A percentile compares a stretch with the other conserved stretches of the same genome.
These are phyloP conservation scores for Syzygium malaccense DNA, from an alignment of 441 rosid genomes.

Conservation along the genomic window DNA sequence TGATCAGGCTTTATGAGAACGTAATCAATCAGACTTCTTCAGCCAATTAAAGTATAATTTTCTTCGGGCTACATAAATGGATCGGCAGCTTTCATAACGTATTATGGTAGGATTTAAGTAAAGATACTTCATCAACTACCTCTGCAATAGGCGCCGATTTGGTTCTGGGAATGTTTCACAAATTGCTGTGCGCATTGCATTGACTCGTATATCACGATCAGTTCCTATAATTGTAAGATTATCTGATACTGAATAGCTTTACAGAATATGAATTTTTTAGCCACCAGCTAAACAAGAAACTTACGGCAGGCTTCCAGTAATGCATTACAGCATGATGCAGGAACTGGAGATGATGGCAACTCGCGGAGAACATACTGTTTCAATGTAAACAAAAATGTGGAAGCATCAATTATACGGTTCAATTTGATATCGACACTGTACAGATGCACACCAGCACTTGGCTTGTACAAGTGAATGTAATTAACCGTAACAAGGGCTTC, in stretches of 20 bases:
- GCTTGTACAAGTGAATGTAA: neutral
- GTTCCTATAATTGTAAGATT: slow-evolving; percentile 42
- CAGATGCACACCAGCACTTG: neutral
- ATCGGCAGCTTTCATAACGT: neutral
- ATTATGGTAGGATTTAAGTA: neutral
- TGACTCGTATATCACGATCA: slow-evolving; percentile 59
- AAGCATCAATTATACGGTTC: slow-evolving; percentile 4
- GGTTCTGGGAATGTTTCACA: slow-evolving; percentile 99
- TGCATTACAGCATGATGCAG: slow-evolving; percentile 98
- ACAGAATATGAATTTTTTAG: neutral
- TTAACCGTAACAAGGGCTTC: neutral
- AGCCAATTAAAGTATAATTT: neutral
- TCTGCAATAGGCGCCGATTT: slow-evolving; percentile 92
- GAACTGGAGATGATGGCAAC: slow-evolving; percentile 98
- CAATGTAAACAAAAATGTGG: slow-evolving; percentile 12
- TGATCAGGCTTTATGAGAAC: neutral
- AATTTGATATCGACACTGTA: neutral
- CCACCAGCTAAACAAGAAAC: slow-evolving; percentile 12
- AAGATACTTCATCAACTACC: slow-evolving; percentile 31
- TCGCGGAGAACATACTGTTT: slow-evolving; percentile 87
- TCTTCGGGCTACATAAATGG: neutral
- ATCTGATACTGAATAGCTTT: slow-evolving; percentile 1
- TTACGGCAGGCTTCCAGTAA: slow-evolving; percentile 94
- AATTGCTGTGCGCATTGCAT: slow-evolving; percentile 84
- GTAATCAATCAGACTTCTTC: neutral